These are phyloP conservation scores for Amauroascus verrucosus DNA, from an alignment of 2,329 filamentous ascomycete genomes.

Conservation along the genomic window DNA sequence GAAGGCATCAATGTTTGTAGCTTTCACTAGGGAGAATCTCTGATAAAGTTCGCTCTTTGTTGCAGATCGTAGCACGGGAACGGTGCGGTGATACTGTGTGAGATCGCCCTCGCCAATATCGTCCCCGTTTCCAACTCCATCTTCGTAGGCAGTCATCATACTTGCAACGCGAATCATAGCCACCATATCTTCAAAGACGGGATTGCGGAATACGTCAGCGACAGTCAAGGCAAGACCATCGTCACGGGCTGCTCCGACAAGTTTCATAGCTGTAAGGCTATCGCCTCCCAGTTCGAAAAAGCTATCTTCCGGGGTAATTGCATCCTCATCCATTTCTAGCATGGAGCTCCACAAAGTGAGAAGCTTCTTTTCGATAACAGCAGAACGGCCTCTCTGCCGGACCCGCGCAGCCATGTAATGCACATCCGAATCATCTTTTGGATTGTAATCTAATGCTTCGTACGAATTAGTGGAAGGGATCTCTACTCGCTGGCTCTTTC, in stretches of 20 bases:
- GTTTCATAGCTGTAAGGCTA: constrained; percentile 35
- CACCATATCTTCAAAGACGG: constrained; percentile 33
- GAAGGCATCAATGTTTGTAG: constrained; percentile 27
- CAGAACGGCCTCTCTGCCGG: constrained; percentile 16
- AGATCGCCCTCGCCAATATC: constrained; percentile 3
- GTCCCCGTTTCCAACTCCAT: constrained; percentile 6
- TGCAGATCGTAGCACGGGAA: constrained; percentile 9
- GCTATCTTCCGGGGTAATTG: constrained; percentile 30
- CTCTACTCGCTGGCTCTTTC: not conserved
- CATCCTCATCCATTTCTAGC: constrained; percentile 26
- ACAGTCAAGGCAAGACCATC: constrained; percentile 34
- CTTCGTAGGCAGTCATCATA: constrained; percentile 13
- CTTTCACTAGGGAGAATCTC: constrained; percentile 15
- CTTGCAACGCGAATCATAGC: constrained; percentile 19
- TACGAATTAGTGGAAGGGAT: constrained; percentile 7
- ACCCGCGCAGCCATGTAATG: constrained; percentile 15
- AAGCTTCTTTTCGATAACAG: constrained; percentile 27
- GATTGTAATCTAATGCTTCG: constrained; percentile 10
- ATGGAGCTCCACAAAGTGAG: constrained; percentile 33
- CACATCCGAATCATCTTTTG: constrained; percentile 13
- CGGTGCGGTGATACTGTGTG: constrained; percentile 6
- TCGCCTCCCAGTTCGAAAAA: constrained; percentile 37
- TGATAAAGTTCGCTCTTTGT: constrained; percentile 17
- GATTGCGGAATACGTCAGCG: constrained; percentile 36
- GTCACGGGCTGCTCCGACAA: constrained; percentile 33